Evolutionary conservation across 2,329 filamentous ascomycete genomes (phyloP), one percentile per base, ranked within the genome.

Genomic region (Aureobasidium vineae): DNA sequence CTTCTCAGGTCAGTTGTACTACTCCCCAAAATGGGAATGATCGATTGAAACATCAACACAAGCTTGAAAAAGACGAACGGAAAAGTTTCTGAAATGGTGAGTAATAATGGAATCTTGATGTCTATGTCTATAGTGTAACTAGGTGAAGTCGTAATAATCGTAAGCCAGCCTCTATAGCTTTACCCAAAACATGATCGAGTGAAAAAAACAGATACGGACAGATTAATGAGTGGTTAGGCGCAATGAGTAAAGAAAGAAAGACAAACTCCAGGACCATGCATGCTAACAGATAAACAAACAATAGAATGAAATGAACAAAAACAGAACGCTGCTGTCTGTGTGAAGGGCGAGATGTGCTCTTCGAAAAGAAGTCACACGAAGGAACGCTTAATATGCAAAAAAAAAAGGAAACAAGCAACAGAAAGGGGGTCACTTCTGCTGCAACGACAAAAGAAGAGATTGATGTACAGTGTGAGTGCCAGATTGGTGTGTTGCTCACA

Each of bases 401-500:
- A 50, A 16, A 15, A 31, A 26, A n/a, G n/a, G 16, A 23, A 50
- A 50, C 5, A 19, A 50, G 23, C 33, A 13, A 36, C 33, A 47
- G n/a, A 4, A 47, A 23, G 45, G 21, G 5, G 10, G 23, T 13
- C 11, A 31, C n/a, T 38, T 36, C n/a, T 54, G 28, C 19, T 54
- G 50, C n/a, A 54, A 54, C 13, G 19, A 56, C 26, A 56, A 56
- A 19, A 6, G 21, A 41, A 38, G 21, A 36, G 11, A 19, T 26
- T 38, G 21, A 10, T 57, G 23, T 41, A 40, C 15, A 40, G 33
- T 19, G 41, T 10, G 13, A 56, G 33, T 23, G 52, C 21, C n/a
- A 15, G 15, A 23, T 10, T 16, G 19, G 6, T 15, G 13, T 1
- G 3, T 23, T 8, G 41, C 45, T 68, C 68, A 75, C 52, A 80